Conservation (phyloP, 2,329 filamentous ascomycete species). For the Aureobasidium sp. region DNA sequence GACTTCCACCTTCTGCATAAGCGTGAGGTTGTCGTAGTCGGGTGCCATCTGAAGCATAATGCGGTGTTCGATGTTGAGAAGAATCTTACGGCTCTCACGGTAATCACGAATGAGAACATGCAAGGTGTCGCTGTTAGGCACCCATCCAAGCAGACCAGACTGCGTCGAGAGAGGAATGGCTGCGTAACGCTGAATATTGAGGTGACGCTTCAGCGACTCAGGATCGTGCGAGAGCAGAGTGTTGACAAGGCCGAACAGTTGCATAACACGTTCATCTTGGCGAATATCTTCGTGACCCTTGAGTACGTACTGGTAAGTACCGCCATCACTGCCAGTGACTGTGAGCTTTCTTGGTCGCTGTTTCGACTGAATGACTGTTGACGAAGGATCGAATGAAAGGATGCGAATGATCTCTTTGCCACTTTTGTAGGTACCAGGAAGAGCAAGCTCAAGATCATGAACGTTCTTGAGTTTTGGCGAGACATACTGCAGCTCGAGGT, state of each 20-base stretch:
- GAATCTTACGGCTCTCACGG: constrained; percentile 89
- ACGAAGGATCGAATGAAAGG: constrained; percentile 79
- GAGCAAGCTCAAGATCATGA: constrained; percentile 79
- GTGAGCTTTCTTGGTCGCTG: constrained; percentile 88
- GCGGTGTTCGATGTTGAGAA: constrained; percentile 97
- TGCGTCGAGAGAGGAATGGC: constrained; percentile 96
- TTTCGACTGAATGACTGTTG: constrained; percentile 92
- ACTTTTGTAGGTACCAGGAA: constrained; percentile 91
- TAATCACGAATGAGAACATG: constrained; percentile 97
- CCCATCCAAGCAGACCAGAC: constrained; percentile 91
- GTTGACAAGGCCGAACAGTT: constrained; percentile 95
- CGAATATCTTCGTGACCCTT: constrained; percentile 99
- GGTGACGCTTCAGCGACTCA: constrained; percentile 92
- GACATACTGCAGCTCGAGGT: constrained; percentile 90
- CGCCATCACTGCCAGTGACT: constrained; percentile 81
- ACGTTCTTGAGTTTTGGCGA: constrained; percentile 86
- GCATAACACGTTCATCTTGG: constrained; percentile 98
- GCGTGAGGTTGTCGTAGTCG: constrained; percentile 94
- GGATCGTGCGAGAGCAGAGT: constrained; percentile 89
- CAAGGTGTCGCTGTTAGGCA: constrained; percentile 93
- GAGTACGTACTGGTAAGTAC: constrained; percentile 77
- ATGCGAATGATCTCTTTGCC: constrained; percentile 75
- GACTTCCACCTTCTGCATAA: constrained; percentile 99
- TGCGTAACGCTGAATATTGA: constrained; percentile 92
- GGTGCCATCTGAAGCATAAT: constrained; percentile 99